Conservation (phyloP, 2,329 filamentous ascomycete genomes). For the Phialemoniopsis sp. region DNA sequence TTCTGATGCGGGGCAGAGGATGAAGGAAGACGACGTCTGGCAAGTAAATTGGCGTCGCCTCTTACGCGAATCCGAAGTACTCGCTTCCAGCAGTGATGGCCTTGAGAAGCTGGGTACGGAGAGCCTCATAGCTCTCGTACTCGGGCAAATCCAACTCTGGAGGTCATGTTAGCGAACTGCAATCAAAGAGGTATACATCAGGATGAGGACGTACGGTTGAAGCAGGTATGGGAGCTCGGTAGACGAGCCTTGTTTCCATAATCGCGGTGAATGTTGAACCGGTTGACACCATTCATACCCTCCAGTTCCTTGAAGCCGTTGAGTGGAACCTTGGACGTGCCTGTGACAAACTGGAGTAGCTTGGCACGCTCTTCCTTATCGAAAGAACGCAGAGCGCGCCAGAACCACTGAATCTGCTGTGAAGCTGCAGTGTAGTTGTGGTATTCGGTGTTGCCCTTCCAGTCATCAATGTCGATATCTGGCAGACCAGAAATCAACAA, state of each 20-base stretch:
- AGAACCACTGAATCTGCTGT: conserved; percentile 99
- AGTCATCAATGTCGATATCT: conserved; percentile 97
- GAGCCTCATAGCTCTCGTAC: conserved; percentile 91
- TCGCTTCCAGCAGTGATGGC: conserved; percentile 98
- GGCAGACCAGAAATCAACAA: conserved; percentile 93
- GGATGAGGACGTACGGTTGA: conserved; percentile 76
- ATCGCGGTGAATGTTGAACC: conserved; percentile 98
- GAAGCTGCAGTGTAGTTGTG: conserved; percentile 95
- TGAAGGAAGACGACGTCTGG: conserved; percentile 3
- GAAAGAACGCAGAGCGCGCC: conserved; percentile 93
- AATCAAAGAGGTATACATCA: background rate
- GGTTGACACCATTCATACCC: conserved; percentile 97
- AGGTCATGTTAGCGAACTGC: conserved; percentile 25
- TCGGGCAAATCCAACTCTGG: conserved; percentile 95
- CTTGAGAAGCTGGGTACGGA: conserved; percentile 84
- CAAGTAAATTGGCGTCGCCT: background rate
- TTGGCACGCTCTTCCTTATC: conserved; percentile 99
- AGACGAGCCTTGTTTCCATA: conserved; percentile 95
- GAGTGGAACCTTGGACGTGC: conserved; percentile 94
- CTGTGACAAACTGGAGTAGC: conserved; percentile 94
- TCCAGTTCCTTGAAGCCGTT: conserved; percentile 99
- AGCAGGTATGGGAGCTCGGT: conserved; percentile 96
- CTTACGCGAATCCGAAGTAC: conserved; percentile 95
- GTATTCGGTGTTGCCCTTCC: conserved; percentile 98
- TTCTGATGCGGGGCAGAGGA: too few relatives aligned